Conservation (phyloP, 139 green algal species). For the Deuterostichococcus epilithicus region DNA sequence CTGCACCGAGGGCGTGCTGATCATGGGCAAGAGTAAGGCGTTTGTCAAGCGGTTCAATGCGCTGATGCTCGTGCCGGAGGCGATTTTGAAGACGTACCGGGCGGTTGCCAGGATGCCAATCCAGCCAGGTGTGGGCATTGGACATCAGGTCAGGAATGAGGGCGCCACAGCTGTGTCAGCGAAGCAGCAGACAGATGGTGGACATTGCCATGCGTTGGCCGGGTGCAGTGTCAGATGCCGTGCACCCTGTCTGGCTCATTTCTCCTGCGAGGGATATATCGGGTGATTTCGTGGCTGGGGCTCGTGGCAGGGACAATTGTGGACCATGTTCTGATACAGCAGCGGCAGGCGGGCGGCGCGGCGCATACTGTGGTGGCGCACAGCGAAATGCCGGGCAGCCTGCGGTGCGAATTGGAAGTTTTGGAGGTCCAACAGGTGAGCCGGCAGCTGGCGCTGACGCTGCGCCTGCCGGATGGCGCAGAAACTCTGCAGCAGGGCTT, state of each 20-base stretch:
- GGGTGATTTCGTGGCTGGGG: too few relatives aligned
- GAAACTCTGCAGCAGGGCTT: background rate
- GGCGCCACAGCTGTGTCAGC: background rate
- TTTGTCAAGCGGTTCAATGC: conserved; percentile 62
- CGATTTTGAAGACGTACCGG: conserved; percentile 39
- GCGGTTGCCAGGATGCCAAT: conserved; percentile 10
- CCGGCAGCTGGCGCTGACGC: conserved; percentile 21
- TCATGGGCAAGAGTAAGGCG: conserved; percentile 41
- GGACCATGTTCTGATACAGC: conserved; percentile 32
- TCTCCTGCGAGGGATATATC: too few relatives aligned
- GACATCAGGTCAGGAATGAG: too few relatives aligned
- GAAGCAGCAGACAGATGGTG: too few relatives aligned
- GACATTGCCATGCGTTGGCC: too few relatives aligned
- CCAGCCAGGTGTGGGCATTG: background rate
- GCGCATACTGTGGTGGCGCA: conserved; percentile 42
- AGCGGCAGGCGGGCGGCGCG: conserved; percentile 28
- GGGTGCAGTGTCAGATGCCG: too few relatives aligned
- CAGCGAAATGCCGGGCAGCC: conserved; percentile 1
- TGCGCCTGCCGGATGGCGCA: conserved; percentile 14
- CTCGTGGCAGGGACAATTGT: conserved; percentile 32
- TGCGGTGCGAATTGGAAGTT: conserved; percentile 44
- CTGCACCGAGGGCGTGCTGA: conserved; percentile 71
- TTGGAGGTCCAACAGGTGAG: conserved; percentile 28
- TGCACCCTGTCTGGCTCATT: too few relatives aligned
- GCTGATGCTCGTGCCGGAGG: conserved; percentile 17